phyloP scores from a whole-genome alignment of 2,329 filamentous ascomycete species.

The Fusarium veterinarium region DNA sequence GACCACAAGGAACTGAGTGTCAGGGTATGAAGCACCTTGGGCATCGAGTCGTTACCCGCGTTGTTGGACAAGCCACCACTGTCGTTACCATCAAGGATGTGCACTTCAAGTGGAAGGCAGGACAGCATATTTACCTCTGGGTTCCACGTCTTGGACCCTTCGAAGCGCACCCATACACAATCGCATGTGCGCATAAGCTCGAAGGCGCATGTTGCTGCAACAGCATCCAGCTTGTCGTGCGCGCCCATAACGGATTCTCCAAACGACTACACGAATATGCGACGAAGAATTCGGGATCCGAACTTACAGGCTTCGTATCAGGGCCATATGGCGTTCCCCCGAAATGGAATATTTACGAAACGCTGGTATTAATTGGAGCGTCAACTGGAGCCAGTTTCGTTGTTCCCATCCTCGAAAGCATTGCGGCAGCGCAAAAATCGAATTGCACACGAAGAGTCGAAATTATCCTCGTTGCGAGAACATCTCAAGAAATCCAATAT shows the following conservation, averaged over 20 bases:
- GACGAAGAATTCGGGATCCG: constrained; percentile 48
- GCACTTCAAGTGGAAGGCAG: constrained; percentile 68
- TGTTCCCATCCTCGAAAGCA: constrained; percentile 67
- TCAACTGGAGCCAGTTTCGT: constrained; percentile 73
- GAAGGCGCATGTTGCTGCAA: constrained; percentile 66
- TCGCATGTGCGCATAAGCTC: constrained; percentile 65
- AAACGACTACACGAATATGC: constrained; percentile 63
- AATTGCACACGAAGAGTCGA: constrained; percentile 65
- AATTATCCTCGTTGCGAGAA: constrained; percentile 63
- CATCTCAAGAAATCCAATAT: constrained; percentile 65
- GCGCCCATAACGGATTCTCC: constrained; percentile 68
- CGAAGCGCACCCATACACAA: constrained; percentile 71
- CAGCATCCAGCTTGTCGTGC: constrained; percentile 68
- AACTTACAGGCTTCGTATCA: constrained; percentile 58
- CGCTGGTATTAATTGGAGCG: constrained; percentile 68
- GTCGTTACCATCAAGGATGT: constrained; percentile 70
- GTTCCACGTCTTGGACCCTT: constrained; percentile 64
- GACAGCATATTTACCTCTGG: constrained; percentile 72
- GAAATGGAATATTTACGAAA: constrained; percentile 68
- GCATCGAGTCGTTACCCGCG: constrained; percentile 61
- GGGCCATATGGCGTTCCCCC: constrained; percentile 69
- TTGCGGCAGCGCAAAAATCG: constrained; percentile 55
- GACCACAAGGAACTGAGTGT: constrained; percentile 55
- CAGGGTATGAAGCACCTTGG: constrained; percentile 62
- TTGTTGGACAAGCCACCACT: constrained; percentile 64